Percentiles rank a stretch among this genome's conserved stretches.
These are phyloP conservation scores for Zasmidium angulare DNA, from an alignment of 2,329 filamentous ascomycete species.

Conservation along the genomic window DNA sequence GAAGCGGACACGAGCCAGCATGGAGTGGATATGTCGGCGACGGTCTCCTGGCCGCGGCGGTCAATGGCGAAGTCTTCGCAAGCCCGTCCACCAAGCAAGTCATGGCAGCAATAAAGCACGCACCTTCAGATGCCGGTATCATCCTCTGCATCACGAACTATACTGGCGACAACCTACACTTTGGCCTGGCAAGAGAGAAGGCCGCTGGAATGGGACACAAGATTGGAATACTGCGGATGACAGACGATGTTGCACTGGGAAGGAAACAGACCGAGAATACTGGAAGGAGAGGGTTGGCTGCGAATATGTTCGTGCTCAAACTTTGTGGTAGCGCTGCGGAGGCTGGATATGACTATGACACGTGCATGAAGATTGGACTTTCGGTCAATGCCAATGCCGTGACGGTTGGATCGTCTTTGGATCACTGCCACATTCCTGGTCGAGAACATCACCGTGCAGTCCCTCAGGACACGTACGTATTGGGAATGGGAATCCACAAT, in stretches of 20 bases:
- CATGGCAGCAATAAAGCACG: constrained; percentile 49
- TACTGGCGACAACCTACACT: constrained; percentile 52
- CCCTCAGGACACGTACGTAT: constrained; percentile 36
- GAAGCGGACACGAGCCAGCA: constrained; percentile 50
- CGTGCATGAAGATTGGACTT: constrained; percentile 46
- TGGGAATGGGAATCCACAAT: constrained; percentile 54
- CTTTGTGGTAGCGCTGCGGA: constrained; percentile 48
- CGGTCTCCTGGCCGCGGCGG: constrained; percentile 50
- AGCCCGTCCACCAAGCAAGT: constrained; percentile 50
- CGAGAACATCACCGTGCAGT: constrained; percentile 49
- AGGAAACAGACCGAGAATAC: constrained; percentile 50
- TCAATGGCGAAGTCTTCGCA: constrained; percentile 51
- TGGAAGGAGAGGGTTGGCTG: constrained; percentile 51
- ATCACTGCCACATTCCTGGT: constrained; percentile 56
- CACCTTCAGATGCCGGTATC: constrained; percentile 46
- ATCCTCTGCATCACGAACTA: constrained; percentile 53
- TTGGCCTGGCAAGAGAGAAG: constrained; percentile 50
- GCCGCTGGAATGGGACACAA: constrained; percentile 46
- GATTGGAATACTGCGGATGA: constrained; percentile 49
- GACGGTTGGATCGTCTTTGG: constrained; percentile 52
- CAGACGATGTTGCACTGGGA: constrained; percentile 50
- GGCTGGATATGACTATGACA: constrained; percentile 46
- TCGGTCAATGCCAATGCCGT: constrained; percentile 47
- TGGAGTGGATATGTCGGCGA: constrained; percentile 52
- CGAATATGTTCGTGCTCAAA: constrained; percentile 50